Evolutionary conservation across 1,139 yeast genomes (phyloP).

Genomic region (Candida smagusa): DNA sequence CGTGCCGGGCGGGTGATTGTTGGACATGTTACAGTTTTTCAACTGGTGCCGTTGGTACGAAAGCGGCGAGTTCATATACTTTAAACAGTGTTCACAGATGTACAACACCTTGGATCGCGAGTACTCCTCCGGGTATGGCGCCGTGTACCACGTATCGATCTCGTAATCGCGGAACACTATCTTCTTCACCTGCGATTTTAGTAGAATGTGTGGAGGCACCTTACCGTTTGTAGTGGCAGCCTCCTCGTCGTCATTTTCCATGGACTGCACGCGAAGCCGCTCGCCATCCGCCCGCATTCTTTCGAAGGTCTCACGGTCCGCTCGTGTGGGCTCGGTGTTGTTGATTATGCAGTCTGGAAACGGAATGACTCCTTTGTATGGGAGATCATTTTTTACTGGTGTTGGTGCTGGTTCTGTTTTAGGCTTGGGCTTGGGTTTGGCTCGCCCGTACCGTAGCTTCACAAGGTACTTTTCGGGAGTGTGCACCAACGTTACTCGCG

Average conservation of each 20-base stretch:
- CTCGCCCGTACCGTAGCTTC: background rate
- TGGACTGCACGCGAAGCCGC: constrained; percentile 9
- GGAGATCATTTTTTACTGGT: constrained; percentile 23
- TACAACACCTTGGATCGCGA: constrained; percentile 60
- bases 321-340: constrained; percentile 55
- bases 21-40: constrained; percentile 58
- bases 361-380: constrained; percentile 62
- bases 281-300: constrained; percentile 24
- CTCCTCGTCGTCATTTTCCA: constrained; percentile 1
- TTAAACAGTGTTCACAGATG: constrained; percentile 82
- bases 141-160: constrained; percentile 87
- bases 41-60: constrained; percentile 66
- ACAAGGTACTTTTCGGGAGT: constrained; percentile 4
- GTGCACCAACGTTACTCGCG: constrained; percentile 3
- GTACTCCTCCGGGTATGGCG: constrained; percentile 91
- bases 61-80: constrained; percentile 72
- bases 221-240: constrained; percentile 1
- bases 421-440: constrained; percentile 1
- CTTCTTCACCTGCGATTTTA: constrained; percentile 36
- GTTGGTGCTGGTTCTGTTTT: background rate
- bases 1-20: constrained; percentile 80
- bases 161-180: constrained; percentile 71
- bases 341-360: constrained; percentile 60
- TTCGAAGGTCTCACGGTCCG: constrained; percentile 51
- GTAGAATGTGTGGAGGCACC: constrained; percentile 15